Percentiles rank a stretch among this genome's conserved stretches.
Conservation (phyloP, 164 flowering plant species). For the Amborella trichopoda region DNA sequence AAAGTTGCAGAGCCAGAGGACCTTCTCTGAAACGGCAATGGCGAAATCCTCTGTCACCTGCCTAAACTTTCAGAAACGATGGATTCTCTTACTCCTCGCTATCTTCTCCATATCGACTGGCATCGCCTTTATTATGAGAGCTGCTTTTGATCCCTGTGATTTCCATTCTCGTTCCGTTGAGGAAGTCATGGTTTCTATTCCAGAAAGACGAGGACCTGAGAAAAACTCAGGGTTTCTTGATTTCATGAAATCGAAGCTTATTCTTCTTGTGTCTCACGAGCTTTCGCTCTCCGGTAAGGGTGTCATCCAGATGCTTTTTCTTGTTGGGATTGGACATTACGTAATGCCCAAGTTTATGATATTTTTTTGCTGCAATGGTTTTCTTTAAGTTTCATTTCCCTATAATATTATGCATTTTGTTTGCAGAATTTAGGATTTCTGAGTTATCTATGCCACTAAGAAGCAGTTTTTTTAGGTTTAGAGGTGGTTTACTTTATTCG, state of each 20-base stretch:
- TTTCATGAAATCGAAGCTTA: constrained; percentile 82
- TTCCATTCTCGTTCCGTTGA: constrained; percentile 2
- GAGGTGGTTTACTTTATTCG: too few species aligned
- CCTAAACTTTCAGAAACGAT: constrained; percentile 34
- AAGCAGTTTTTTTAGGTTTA: too few species aligned
- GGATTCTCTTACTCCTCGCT: constrained; percentile 30
- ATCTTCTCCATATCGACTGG: constrained; percentile 39
- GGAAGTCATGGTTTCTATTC: constrained; percentile 3
- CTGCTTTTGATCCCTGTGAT: constrained; percentile 35
- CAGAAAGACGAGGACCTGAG: neutral
- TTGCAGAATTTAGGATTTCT: too few species aligned
- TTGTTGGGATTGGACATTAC: too few species aligned
- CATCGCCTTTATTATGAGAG: constrained; percentile 29
- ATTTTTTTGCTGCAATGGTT: too few species aligned
- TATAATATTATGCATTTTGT: too few species aligned
- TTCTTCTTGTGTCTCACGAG: constrained; percentile 75
- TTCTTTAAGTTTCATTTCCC: too few species aligned
- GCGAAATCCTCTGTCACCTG: constrained; percentile 32
- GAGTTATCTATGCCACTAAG: too few species aligned
- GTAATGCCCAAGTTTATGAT: too few species aligned
- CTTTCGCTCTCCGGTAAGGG: constrained; percentile 78
- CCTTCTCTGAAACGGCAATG: too few species aligned
- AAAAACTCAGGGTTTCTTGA: constrained; percentile 29
- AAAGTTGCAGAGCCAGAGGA: too few species aligned
- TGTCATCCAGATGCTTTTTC: too few species aligned